A percentile compares a stretch with the other conserved stretches of the same genome.
These are phyloP conservation scores for Irpex sp. DNA, from an alignment of 1,284 basidiomycete genomes.

Conservation along the genomic window DNA sequence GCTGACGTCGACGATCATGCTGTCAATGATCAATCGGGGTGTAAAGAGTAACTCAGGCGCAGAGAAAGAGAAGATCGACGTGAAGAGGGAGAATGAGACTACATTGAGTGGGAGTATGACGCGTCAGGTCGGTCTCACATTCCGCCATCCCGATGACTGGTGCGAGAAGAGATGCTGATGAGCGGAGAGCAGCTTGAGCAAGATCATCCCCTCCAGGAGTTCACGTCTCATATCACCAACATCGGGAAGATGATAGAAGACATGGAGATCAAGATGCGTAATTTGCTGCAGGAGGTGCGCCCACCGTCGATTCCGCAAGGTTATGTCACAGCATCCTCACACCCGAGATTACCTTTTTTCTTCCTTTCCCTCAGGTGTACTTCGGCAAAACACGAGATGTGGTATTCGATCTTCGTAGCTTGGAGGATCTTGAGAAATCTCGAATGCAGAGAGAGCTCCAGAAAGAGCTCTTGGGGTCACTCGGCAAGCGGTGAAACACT, in stretches of 20 bases:
- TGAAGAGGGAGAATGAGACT: slow-evolving; percentile 69
- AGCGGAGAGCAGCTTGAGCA: slow-evolving; percentile 61
- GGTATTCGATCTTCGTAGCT: slow-evolving; percentile 84
- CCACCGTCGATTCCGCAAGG: not conserved
- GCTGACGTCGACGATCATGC: slow-evolving; percentile 95
- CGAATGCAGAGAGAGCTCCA: slow-evolving; percentile 82
- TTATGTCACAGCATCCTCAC: slow-evolving; percentile 4
- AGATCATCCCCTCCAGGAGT: slow-evolving; percentile 75
- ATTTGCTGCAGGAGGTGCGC: slow-evolving; percentile 80
- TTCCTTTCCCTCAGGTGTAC: slow-evolving; percentile 62
- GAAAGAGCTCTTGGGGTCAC: slow-evolving; percentile 85
- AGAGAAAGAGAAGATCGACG: slow-evolving; percentile 31
- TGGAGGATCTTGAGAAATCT: slow-evolving; percentile 82
- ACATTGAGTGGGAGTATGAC: slow-evolving; percentile 95
- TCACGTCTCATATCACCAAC: slow-evolving; percentile 85
- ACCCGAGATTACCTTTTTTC: not conserved
- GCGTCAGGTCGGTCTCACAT: slow-evolving; percentile 64
- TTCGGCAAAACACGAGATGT: slow-evolving; percentile 98
- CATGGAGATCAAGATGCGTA: slow-evolving; percentile 98
- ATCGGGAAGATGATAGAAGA: slow-evolving; percentile 95
- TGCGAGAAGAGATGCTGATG: not conserved
- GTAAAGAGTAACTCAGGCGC: slow-evolving; percentile 26
- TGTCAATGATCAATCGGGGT: slow-evolving; percentile 71
- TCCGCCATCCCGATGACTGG: not conserved
- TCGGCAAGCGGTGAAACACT: slow-evolving; percentile 53